A percentile compares a stretch with the other conserved stretches of the same genome.
Conservation (phyloP, 2,329 filamentous ascomycete genomes). For the Macroventuria anomochaeta region DNA sequence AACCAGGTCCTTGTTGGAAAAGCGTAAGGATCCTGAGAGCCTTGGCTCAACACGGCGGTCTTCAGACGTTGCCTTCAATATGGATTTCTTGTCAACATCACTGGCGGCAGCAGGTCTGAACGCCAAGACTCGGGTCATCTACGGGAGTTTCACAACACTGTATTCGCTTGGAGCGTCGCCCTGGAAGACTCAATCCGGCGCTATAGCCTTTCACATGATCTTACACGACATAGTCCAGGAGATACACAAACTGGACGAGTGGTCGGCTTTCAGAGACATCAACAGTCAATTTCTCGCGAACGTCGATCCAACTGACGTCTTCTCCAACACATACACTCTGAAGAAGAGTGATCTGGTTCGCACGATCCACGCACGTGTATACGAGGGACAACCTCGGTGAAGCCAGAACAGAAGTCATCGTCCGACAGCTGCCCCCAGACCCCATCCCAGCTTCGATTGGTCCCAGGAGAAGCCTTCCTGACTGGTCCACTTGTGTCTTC, state of each 20-base stretch:
- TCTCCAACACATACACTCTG: constrained; percentile 25
- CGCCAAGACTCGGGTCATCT: not conserved
- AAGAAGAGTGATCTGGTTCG: constrained; percentile 34
- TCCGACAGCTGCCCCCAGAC: constrained; percentile 1
- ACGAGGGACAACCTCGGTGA: not conserved
- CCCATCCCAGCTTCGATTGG: constrained; percentile 17
- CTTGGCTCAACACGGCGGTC: constrained; percentile 12
- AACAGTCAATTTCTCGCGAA: constrained; percentile 26
- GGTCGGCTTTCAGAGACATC: constrained; percentile 24
- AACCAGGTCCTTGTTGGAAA: constrained; percentile 38
- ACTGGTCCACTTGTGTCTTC: constrained; percentile 28
- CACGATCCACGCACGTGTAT: constrained; percentile 15
- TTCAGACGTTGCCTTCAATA: constrained; percentile 6
- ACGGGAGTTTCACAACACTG: constrained; percentile 37
- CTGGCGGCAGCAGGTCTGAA: not conserved
- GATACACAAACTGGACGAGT: constrained; percentile 29
- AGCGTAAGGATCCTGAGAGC: constrained; percentile 15
- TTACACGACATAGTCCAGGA: constrained; percentile 29
- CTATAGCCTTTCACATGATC: constrained; percentile 22
- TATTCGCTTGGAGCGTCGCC: constrained; percentile 39
- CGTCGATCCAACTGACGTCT: constrained; percentile 34
- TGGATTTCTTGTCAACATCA: not conserved
- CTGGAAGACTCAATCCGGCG: constrained; percentile 32
- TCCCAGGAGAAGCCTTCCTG: constrained; percentile 30
- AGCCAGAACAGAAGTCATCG: not conserved